Percentiles rank a stretch among this genome's conserved stretches.
phyloP scores from a whole-genome alignment of 352 stramenopile genomes.

The Pythium scleroteichum region DNA sequence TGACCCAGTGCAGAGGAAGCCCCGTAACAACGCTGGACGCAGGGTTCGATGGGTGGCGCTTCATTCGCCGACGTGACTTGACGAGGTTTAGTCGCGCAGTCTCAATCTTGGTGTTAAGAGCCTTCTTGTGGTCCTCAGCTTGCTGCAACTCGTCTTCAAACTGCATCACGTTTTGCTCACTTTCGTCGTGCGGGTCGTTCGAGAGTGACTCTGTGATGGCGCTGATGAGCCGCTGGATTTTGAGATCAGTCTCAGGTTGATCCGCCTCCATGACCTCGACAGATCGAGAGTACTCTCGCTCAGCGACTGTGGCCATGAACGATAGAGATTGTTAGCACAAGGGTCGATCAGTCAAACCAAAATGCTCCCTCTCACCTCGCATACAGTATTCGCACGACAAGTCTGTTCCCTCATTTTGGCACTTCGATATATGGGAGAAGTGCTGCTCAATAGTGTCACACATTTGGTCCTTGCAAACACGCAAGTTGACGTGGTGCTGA shows the following conservation, averaged over 20 bases:
- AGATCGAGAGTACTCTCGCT: conserved; percentile 29
- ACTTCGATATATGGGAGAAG: conserved; percentile 31
- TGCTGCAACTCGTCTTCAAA: conserved; percentile 37
- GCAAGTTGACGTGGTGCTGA: conserved; percentile 32
- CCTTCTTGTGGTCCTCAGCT: conserved; percentile 30
- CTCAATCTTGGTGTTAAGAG: conserved; percentile 22
- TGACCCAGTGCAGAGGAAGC: conserved; percentile 30
- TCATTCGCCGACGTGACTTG: conserved; percentile 24
- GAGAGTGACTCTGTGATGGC: conserved; percentile 26
- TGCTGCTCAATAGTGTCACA: conserved; percentile 35
- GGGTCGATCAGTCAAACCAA: not conserved
- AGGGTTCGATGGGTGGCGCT: conserved; percentile 8
- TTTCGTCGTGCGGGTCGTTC: conserved; percentile 28
- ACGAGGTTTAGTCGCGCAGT: conserved; percentile 23
- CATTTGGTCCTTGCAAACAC: conserved; percentile 26
- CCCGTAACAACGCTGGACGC: conserved; percentile 13
- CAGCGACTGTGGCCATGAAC: conserved; percentile 15
- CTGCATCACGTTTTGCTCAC: conserved; percentile 32
- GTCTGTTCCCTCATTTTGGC: conserved; percentile 20
- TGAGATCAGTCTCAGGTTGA: conserved; percentile 24
- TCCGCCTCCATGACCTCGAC: conserved; percentile 35
- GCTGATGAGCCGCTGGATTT: conserved; percentile 28
- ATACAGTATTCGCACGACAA: conserved; percentile 35
- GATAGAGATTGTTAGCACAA: no score
- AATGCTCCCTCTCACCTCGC: conserved; percentile 21